These are phyloP conservation scores for Xylaria sp. DNA, from an alignment of 2,329 filamentous ascomycete species.

Conservation along the genomic window DNA sequence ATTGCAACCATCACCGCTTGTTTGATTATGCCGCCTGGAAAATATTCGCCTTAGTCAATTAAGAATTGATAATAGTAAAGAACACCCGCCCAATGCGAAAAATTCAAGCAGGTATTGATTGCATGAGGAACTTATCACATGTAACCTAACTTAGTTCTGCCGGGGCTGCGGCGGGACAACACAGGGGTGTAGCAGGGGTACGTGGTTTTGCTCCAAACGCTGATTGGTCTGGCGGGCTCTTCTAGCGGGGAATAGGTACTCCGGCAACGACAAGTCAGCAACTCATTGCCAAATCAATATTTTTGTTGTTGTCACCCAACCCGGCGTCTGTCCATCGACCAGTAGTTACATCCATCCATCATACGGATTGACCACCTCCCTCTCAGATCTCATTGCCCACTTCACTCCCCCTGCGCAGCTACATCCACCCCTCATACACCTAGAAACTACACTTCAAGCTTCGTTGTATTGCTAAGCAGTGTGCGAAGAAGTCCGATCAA, in stretches of 20 bases:
- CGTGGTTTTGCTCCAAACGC: not conserved
- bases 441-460: not conserved
- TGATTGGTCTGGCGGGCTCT: conserved; percentile 19
- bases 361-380: conserved; percentile 16
- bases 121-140: not conserved
- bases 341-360: no score
- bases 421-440: conserved; percentile 12
- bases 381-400: not conserved
- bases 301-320: conserved; percentile 36
- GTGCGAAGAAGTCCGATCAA: not conserved
- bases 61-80: not conserved
- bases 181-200: conserved; percentile 17
- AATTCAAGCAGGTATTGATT: not conserved
- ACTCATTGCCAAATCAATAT: conserved; percentile 32
- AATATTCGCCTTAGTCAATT: no score
- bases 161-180: conserved; percentile 29
- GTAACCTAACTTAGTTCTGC: not conserved
- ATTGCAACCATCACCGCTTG: no score
- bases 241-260: conserved; percentile 15
- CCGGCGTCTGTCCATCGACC: not conserved
- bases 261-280: conserved; percentile 26
- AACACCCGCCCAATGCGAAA: not conserved
- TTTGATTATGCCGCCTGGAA: no score
- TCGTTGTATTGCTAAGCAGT: not conserved
- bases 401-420: not conserved